Evolutionary conservation across 768 basidiomycete genomes (phyloP).

Genomic region (Podaxis sp.): DNA sequence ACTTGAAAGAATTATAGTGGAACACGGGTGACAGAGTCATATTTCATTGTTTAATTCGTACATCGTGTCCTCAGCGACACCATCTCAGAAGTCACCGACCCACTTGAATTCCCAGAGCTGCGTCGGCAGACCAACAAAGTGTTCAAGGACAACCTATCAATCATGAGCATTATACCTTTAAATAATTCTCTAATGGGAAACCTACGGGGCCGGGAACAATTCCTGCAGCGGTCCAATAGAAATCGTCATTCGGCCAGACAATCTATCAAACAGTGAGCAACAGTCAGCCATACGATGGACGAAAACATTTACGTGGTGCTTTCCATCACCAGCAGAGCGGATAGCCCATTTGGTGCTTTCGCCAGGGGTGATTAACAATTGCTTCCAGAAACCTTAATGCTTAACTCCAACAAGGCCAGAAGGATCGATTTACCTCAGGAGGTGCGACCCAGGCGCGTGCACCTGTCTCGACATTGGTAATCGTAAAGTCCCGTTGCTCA

Average conservation of each 20-base stretch:
- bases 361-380: not conserved
- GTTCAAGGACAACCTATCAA: not conserved
- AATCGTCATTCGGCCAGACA: not conserved
- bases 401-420: not conserved
- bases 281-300: not conserved
- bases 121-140: not conserved
- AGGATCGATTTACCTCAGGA: not conserved
- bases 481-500: not conserved
- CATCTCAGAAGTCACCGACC: not conserved
- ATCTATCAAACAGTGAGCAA: not conserved
- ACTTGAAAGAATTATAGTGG: not conserved
- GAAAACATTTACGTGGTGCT: not conserved
- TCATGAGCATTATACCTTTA: not conserved
- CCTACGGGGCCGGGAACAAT: not conserved
- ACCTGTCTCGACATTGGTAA: no score
- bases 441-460: not conserved
- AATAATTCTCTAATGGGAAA: not conserved
- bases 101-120: not conserved
- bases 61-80: not conserved
- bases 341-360: not conserved
- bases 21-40: not conserved
- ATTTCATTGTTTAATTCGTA: not conserved
- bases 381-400: not conserved
- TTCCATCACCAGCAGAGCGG: not conserved
- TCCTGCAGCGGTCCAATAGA: not conserved